Evolutionary conservation across 169 alveolate species (phyloP).

Genomic region (Toxoplasma gondii): DNA sequence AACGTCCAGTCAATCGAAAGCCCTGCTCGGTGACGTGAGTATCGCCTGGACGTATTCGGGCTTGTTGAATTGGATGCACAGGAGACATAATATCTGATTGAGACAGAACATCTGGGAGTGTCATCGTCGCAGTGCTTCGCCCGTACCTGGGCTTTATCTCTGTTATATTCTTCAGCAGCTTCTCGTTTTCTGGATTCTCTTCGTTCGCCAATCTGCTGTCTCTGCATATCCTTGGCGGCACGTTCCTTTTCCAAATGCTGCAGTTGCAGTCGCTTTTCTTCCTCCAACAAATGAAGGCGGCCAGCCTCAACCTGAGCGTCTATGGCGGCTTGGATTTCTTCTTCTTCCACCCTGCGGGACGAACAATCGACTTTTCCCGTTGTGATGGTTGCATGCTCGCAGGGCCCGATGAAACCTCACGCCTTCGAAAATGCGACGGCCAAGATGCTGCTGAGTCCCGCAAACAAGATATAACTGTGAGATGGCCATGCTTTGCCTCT

Average conservation of each 20-base stretch:
- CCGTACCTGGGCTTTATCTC: conserved; percentile 28
- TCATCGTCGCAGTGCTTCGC: background rate
- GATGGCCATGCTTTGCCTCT: background rate
- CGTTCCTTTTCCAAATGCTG: conserved; percentile 1
- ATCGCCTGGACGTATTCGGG: too few species aligned
- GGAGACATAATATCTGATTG: too few species aligned
- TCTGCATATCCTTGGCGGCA: background rate
- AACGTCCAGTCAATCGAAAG: too few species aligned
- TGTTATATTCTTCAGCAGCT: background rate
- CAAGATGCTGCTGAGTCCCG: too few species aligned
- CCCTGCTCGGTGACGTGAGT: too few species aligned
- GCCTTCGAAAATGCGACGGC: too few species aligned
- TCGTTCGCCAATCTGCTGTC: conserved; percentile 7
- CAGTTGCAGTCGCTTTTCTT: conserved; percentile 20
- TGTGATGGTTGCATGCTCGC: too few species aligned
- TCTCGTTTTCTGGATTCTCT: background rate
- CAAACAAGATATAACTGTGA: background rate
- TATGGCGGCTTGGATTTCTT: conserved; percentile 8
- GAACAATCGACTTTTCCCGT: background rate
- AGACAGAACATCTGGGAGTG: too few species aligned
- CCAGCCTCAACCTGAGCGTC: conserved; percentile 18
- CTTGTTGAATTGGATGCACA: too few species aligned
- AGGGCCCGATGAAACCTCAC: too few species aligned
- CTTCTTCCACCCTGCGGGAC: conserved; percentile 10
- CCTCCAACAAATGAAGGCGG: conserved; percentile 17